phyloP scores from a whole-genome alignment of 805 yeast genomes.

The Barnettozyma botsteinii region DNA sequence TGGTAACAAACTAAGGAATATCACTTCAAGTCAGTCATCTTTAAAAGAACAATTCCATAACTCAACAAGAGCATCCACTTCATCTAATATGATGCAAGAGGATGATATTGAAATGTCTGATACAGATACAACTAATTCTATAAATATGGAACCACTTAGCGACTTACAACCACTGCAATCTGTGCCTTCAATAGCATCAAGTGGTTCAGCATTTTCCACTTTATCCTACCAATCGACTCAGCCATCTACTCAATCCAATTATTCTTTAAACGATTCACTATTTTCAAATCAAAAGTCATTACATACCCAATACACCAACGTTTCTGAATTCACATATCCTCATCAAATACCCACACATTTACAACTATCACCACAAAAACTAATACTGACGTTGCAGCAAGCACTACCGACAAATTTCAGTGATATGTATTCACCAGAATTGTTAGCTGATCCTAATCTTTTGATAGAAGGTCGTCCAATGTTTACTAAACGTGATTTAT shows the following conservation, averaged over 20 bases:
- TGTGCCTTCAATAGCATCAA: conserved; percentile 21
- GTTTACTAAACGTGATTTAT: conserved; percentile 55
- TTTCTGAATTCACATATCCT: conserved; percentile 8
- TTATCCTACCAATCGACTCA: conserved; percentile 7
- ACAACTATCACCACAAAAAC: conserved; percentile 6
- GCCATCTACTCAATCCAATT: conserved; percentile 8
- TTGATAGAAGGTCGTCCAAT: conserved; percentile 54
- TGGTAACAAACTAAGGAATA: conserved; percentile 12
- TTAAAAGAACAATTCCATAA: conserved; percentile 7
- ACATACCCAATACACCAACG: conserved; percentile 15
- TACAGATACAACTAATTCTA: not conserved
- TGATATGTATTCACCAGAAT: conserved; percentile 55
- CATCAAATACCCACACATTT: conserved; percentile 5
- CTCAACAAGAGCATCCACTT: conserved; percentile 4
- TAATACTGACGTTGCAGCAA: conserved; percentile 34
- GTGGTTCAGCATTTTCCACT: conserved; percentile 9
- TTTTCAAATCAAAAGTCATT: conserved; percentile 20
- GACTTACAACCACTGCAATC: conserved; percentile 21
- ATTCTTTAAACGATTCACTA: conserved; percentile 12
- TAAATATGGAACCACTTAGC: conserved; percentile 5
- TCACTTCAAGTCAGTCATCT: conserved; percentile 5
- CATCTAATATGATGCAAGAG: conserved; percentile 9
- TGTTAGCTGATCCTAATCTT: conserved; percentile 38
- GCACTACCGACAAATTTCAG: conserved; percentile 47
- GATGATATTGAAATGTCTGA: conserved; percentile 17